Percentiles rank a stretch among this genome's conserved stretches.
phyloP scores from a whole-genome alignment of 2,329 filamentous ascomycete species.

The Pseudogymnoascus sp. region DNA sequence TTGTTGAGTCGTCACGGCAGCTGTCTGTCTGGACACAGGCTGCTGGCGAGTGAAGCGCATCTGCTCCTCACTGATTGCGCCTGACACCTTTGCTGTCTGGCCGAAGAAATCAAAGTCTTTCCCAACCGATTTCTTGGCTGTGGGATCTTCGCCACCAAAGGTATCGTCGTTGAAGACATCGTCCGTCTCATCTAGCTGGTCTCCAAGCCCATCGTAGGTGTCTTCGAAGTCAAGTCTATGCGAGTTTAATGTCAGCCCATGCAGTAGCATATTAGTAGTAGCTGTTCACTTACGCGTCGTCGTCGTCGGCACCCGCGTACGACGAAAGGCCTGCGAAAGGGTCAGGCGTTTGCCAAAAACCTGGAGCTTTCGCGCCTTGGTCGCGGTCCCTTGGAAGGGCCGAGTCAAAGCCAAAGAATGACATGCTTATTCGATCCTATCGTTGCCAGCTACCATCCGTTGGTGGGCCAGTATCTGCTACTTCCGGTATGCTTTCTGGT shows the following conservation, averaged over 20 bases:
- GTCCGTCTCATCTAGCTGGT: conserved; percentile 82
- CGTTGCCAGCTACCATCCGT: background rate
- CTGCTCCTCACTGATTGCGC: conserved; percentile 86
- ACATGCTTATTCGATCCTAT: conserved; percentile 47
- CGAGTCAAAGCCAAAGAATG: conserved; percentile 85
- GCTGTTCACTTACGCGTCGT: conserved; percentile 33
- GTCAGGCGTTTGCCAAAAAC: conserved; percentile 76
- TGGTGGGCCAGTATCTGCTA: conserved; percentile 4
- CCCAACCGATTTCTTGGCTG: conserved; percentile 51
- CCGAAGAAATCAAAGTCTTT: conserved; percentile 98
- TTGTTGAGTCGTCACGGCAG: conserved; percentile 30
- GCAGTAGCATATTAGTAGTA: background rate
- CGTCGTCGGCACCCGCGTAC: conserved; percentile 43
- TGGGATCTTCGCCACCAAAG: conserved; percentile 54
- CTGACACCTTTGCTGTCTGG: conserved; percentile 76
- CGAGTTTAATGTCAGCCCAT: conserved; percentile 30
- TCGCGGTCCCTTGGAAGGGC: conserved; percentile 52
- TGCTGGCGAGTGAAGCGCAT: conserved; percentile 71
- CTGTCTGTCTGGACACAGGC: conserved; percentile 42
- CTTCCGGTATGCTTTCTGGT: background rate
- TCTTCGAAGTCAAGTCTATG: conserved; percentile 81
- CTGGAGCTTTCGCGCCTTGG: conserved; percentile 61
- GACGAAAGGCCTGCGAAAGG: conserved; percentile 79
- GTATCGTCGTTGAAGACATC: conserved; percentile 97
- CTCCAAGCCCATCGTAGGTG: conserved; percentile 90